phyloP scores from a whole-genome alignment of 352 stramenopile genomes.

The Labyrinthula sp. region DNA sequence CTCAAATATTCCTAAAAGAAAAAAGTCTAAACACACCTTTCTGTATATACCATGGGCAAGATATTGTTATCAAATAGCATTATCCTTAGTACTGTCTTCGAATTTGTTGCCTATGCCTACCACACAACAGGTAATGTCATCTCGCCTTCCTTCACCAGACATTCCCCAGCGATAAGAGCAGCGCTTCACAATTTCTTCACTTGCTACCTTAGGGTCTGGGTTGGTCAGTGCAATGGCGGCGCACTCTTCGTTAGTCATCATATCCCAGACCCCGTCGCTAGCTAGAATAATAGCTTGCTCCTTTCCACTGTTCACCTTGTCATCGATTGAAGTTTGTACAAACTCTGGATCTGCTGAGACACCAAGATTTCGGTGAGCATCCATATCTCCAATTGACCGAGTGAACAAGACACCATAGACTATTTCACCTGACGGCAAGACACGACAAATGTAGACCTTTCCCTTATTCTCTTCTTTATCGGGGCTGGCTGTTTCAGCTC shows the following conservation, averaged over 20 bases:
- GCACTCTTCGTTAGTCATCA: slow-evolving; percentile 29
- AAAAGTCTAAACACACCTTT: no score
- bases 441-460: slow-evolving; percentile 33
- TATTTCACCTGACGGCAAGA: slow-evolving; percentile 13
- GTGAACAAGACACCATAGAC: slow-evolving; percentile 32
- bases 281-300: slow-evolving; percentile 33
- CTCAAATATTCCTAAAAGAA: no score
- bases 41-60: no score
- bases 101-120: no score
- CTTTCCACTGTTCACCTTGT: slow-evolving; percentile 6
- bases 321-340: slow-evolving; percentile 4
- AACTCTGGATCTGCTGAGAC: slow-evolving; percentile 26
- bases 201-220: no score
- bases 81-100: no score
- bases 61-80: no score
- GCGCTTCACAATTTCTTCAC: no score
- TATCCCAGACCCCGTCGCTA: slow-evolving; percentile 33
- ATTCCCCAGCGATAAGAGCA: no score
- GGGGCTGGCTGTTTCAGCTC: background rate
- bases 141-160: no score
- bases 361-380: slow-evolving; percentile 30
- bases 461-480: slow-evolving; percentile 21
- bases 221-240: slow-evolving; percentile 16
- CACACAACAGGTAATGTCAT: slow-evolving; percentile 23
- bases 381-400: slow-evolving; percentile 28